Base-by-base conservation (phyloP, 2,329 filamentous ascomycete species). In the Fusarium aywerte region DNA sequence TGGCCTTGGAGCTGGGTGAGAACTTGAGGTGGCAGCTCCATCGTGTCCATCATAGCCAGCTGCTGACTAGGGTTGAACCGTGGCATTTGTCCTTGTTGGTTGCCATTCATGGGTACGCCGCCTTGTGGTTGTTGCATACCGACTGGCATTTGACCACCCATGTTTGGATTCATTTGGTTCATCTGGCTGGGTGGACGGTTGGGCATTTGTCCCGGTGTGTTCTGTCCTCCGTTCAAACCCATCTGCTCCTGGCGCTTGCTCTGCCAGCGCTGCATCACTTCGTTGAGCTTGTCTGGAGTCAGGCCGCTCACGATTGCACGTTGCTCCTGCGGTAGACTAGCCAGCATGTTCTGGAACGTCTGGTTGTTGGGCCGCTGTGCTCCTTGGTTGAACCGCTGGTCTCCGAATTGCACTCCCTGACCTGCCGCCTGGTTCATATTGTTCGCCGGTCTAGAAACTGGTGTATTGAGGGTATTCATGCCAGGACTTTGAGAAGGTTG, bases 401-500 rank as follows among this genome's bases (percentile, higher is more conserved):
- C 81, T 16, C 81, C 82, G 70, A 87, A 87, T 4, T 80, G 81
- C 4, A 80, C 76, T 48, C 76, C 80, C 45, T 83, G 83, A 7
- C 79, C 80, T 58, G 81, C 78, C 42, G 79, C 80, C 42, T 81
- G 81, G 18, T 76, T 79, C 35, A 83, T 80, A 36, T 77, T 79
- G 21, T 80, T 80, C 1, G 81, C 79, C 11, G 83, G 80, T 23
- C 82, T 80, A 4, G 78, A 75, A 8, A 77, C 75, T 3, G 87
- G 85, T 2, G 86, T 82, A 62, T 87, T 88, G 40, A 88, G 73
- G 2, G 85, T 87, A 60, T 82, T 83, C 84, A 89, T 85, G 2
- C 80, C 85, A 11, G 87, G 87, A 61, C 86, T 89, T 70, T 87
- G 87, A 3, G 84, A 84, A 39, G 82, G 79, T n/a, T 79, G 79